Evolutionary conservation across 805 yeast genomes (phyloP).

Genomic region (Saturnispora dispora): DNA sequence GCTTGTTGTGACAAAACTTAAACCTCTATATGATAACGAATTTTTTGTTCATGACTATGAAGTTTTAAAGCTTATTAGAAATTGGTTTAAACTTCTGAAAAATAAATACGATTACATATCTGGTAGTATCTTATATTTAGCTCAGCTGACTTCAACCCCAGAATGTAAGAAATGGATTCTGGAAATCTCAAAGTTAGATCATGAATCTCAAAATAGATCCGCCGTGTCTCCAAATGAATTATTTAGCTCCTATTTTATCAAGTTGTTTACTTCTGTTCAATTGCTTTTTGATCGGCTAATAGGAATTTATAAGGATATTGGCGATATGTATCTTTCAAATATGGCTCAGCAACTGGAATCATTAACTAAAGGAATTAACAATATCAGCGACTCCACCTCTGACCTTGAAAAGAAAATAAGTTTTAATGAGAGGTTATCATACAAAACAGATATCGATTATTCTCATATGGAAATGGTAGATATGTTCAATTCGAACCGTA

Average conservation of each 20-base stretch:
- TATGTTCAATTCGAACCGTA: constrained; percentile 22
- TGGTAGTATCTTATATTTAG: constrained; percentile 23
- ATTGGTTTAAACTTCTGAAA: constrained; percentile 23
- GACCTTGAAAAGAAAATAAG: constrained; percentile 25
- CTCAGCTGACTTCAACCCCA: constrained; percentile 21
- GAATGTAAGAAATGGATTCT: constrained; percentile 21
- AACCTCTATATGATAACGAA: constrained; percentile 23
- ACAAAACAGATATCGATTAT: constrained; percentile 20
- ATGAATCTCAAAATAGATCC: constrained; percentile 18
- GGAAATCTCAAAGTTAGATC: constrained; percentile 14
- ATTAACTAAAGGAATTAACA: constrained; percentile 18
- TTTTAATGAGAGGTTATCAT: constrained; percentile 24
- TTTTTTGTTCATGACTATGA: constrained; percentile 23
- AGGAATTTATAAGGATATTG: constrained; percentile 17
- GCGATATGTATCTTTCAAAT: constrained; percentile 10
- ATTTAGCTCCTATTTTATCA: constrained; percentile 25
- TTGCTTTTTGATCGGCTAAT: constrained; percentile 19
- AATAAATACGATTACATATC: constrained; percentile 22
- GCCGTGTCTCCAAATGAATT: constrained; percentile 23
- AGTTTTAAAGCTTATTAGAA: constrained; percentile 18
- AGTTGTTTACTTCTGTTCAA: constrained; percentile 24
- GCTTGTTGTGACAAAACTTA: constrained; percentile 18
- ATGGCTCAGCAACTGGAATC: constrained; percentile 16
- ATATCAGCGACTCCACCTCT: constrained; percentile 24
- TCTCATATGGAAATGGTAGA: constrained; percentile 26